These are phyloP conservation scores for Suhomyces kilbournensis DNA, from an alignment of 805 yeast species.

Conservation along the genomic window DNA sequence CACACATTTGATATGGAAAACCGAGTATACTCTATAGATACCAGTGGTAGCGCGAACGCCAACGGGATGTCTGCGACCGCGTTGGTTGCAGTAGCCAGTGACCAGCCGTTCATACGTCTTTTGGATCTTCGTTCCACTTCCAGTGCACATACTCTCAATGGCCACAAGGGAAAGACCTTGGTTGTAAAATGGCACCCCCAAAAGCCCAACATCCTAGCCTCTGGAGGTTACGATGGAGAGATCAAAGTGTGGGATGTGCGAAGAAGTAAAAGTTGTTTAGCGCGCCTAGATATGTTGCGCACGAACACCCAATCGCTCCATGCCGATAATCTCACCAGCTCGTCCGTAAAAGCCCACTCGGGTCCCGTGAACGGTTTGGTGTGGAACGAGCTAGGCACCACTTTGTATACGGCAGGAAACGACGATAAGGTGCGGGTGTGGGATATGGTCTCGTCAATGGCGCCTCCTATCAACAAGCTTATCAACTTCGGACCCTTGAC, in stretches of 20 bases:
- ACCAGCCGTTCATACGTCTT: conserved; percentile 64
- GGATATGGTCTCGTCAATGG: conserved; percentile 48
- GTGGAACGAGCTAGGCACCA: conserved; percentile 69
- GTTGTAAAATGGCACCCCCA: conserved; percentile 75
- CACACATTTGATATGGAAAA: conserved; percentile 62
- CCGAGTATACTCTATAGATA: conserved; percentile 65
- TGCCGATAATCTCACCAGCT: conserved; percentile 25
- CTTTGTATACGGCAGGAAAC: conserved; percentile 64
- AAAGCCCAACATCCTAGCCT: conserved; percentile 57
- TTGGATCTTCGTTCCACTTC: conserved; percentile 73
- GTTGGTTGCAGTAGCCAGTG: conserved; percentile 67
- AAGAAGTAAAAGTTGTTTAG: conserved; percentile 59
- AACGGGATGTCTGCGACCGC: conserved; percentile 32
- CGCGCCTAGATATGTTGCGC: conserved; percentile 56
- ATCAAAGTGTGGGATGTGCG: conserved; percentile 85
- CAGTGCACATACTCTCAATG: conserved; percentile 66
- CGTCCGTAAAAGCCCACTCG: conserved; percentile 62
- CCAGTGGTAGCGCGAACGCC: conserved; percentile 25
- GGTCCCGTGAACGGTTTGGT: conserved; percentile 74
- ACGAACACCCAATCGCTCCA: conserved; percentile 27
- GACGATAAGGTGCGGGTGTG: conserved; percentile 82
- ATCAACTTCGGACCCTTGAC: conserved; percentile 77
- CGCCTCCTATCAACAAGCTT: conserved; percentile 54
- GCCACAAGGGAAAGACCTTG: conserved; percentile 56
- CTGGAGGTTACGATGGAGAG: conserved; percentile 81